Conservation (phyloP, 768 basidiomycete genomes). For the Artomyces pyxidatus region DNA sequence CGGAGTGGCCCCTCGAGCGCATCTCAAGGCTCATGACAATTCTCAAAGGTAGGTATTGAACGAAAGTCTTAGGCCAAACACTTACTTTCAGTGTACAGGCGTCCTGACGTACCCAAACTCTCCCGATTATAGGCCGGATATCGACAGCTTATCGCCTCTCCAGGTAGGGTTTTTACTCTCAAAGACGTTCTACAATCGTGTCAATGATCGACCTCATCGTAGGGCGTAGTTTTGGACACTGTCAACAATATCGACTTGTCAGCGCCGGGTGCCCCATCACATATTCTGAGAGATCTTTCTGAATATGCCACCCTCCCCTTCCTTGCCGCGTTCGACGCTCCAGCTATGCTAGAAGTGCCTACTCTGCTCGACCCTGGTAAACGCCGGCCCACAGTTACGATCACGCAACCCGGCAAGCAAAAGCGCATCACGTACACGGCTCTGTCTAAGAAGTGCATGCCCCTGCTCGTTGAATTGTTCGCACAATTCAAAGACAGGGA, state of each 20-base stretch:
- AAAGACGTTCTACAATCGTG: too few species aligned
- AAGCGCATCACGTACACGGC: constrained; percentile 85
- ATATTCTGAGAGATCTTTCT: constrained; percentile 76
- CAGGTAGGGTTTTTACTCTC: too few species aligned
- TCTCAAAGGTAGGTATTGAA: constrained; percentile 70
- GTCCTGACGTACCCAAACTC: constrained; percentile 75
- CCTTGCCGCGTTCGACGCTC: constrained; percentile 62
- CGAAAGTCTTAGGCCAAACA: constrained; percentile 78
- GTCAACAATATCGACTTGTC: constrained; percentile 61
- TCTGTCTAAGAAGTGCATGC: constrained; percentile 84
- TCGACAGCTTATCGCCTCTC: constrained; percentile 72
- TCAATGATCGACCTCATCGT: background rate
- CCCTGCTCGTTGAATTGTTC: constrained; percentile 72
- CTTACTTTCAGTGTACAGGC: too few species aligned
- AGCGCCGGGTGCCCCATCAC: constrained; percentile 52
- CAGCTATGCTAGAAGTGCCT: constrained; percentile 3
- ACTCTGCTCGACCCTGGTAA: too few species aligned
- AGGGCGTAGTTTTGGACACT: constrained; percentile 69
- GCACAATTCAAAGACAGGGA: constrained; percentile 49
- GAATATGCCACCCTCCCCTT: constrained; percentile 87
- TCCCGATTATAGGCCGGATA: constrained; percentile 82
- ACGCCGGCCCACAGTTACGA: constrained; percentile 16
- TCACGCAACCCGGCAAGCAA: constrained; percentile 35
- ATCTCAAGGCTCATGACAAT: constrained; percentile 65
- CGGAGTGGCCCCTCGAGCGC: constrained; percentile 58